Base-by-base conservation (phyloP, 306 rosid species). In the Nissolia schottii region DNA sequence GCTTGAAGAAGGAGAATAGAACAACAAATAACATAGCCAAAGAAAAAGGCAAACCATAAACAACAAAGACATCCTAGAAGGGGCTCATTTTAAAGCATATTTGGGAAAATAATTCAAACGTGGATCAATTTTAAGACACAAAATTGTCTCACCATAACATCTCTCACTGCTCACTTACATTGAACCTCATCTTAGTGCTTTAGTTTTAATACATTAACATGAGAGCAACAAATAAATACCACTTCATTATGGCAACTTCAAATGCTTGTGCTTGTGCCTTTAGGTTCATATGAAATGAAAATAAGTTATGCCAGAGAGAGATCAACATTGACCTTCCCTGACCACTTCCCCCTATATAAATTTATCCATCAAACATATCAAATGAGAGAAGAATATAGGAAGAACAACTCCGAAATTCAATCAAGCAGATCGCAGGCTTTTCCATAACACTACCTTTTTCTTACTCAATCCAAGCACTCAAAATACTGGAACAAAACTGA, bases 361-460 rank as follows among this genome's bases (percentile, higher is more conserved):
- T 24, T n/a, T 78, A 63, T 11, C 41, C 73, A 45, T 34, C 37
- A 28, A 63, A 75, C 19, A 58, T 31, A 74, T 13, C 64, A 31
- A 43, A 57, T 20, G 1, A 31, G 35, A 32, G 29, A 73, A 45
- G 61, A 43, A 20, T 9, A 35, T 29, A 66, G 43, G 41, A 1
- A 25, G 22, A 73, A 63, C 15, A 78, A 62, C 57, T 59, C 58
- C 67, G 31, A 67, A 67, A 38, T 32, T 45, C 71, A 74, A 71
- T 55, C 59, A 68, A 64, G 63, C 34, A 56, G 13, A 57, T 12
- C 64, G 29, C 45, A 73, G 57, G 16, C 56, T 70, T 10, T 35
- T 61, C 76, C 50, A 43, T 28, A 75, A 64, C 15, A 71, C 70
- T 32, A 62, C 78, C 81, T 79, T 65, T 64, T 18, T 62, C 59